Percentiles rank a stretch among this genome's conserved stretches.
Evolutionary conservation across 768 basidiomycete genomes (phyloP).

Genomic region (Dendrothele bispora): DNA sequence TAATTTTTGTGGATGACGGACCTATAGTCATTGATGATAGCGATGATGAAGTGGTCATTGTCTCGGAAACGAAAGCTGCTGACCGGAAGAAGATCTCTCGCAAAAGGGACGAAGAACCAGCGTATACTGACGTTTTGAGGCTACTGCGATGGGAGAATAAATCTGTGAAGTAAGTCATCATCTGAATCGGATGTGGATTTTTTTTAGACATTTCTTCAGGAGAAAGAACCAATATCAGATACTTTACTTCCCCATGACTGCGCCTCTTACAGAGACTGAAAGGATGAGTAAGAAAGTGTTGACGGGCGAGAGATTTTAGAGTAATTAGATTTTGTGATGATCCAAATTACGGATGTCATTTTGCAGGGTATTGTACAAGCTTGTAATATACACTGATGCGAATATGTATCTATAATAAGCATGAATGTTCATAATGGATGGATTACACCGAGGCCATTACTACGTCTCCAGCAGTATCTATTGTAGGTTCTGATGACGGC

Average conservation of each 20-base stretch:
- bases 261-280: constrained; percentile 58
- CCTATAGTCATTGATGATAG: not conserved
- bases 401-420: too few relatives aligned
- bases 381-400: too few relatives aligned
- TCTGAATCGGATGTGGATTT: constrained; percentile 13
- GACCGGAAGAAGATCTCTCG: not conserved
- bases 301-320: constrained; percentile 43
- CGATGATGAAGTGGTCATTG: too few relatives aligned
- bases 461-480: constrained; percentile 41
- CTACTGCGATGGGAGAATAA: constrained; percentile 48
- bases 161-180: constrained; percentile 39
- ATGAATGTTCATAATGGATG: constrained; percentile 1
- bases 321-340: too few relatives aligned
- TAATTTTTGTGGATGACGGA: too few relatives aligned
- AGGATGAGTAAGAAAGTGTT: constrained; percentile 50
- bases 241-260: constrained; percentile 74
- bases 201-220: constrained; percentile 30
- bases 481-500: constrained; percentile 11
- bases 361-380: too few relatives aligned
- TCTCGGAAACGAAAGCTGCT: not conserved
- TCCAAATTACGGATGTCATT: too few relatives aligned
- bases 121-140: constrained; percentile 37
- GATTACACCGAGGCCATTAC: constrained; percentile 42
- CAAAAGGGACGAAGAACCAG: constrained; percentile 25
- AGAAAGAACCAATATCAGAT: constrained; percentile 72